Evolutionary conservation across 306 rosid species (phyloP).

Genomic region (Glycine soja): DNA sequence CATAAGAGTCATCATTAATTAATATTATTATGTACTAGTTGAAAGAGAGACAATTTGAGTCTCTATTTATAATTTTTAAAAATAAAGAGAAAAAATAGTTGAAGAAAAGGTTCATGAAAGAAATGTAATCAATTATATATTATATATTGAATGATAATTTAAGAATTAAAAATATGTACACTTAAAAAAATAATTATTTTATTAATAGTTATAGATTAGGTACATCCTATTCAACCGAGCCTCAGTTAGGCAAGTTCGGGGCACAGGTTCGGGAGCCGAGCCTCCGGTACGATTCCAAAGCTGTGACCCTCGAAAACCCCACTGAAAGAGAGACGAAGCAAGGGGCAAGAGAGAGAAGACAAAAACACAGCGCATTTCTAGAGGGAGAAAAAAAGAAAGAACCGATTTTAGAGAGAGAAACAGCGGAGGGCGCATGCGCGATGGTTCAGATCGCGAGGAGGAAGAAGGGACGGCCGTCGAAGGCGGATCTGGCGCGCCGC

Average conservation of each 20-base stretch:
- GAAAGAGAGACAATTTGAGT: too few relatives aligned
- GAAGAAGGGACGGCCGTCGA: constrained; percentile 97
- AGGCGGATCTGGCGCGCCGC: constrained; percentile 96
- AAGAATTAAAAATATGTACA: too few relatives aligned
- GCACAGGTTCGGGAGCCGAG: constrained; percentile 43
- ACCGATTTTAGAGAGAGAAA: constrained; percentile 34
- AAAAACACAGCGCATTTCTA: neutral
- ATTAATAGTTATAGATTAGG: neutral
- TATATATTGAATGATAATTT: too few relatives aligned
- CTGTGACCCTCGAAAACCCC: constrained; percentile 56
- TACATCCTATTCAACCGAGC: constrained; percentile 43
- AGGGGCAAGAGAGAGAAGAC: constrained; percentile 53
- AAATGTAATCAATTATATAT: too few relatives aligned
- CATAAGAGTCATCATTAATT: neutral
- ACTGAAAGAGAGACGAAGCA: constrained; percentile 48
- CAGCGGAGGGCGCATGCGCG: neutral
- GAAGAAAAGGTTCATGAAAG: too few relatives aligned
- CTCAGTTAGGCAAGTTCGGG: constrained; percentile 44
- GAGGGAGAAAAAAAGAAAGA: constrained; percentile 37
- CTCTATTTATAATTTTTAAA: too few relatives aligned
- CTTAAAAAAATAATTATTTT: too few relatives aligned
- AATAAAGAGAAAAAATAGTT: too few relatives aligned
- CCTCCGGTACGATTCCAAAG: constrained; percentile 59
- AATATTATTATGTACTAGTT: neutral
- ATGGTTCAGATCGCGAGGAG: constrained; percentile 99